Conservation (phyloP, 108 stramenopile species). For the Fistulifera solaris region DNA sequence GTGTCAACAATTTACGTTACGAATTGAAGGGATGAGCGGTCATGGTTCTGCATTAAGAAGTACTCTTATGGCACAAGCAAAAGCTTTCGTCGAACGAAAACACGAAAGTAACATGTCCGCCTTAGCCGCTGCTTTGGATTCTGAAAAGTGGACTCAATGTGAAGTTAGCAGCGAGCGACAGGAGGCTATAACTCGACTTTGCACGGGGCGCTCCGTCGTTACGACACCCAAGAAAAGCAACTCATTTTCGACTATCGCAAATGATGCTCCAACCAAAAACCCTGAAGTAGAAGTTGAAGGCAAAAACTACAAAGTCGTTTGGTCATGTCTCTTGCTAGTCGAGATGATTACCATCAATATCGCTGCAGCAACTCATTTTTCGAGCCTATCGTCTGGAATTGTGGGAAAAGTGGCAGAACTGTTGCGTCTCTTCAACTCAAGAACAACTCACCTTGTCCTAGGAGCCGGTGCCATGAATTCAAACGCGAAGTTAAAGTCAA, state of each 20-base stretch:
- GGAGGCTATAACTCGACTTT: constrained; percentile 62
- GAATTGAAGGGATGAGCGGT: constrained; percentile 61
- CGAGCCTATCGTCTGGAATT: constrained; percentile 74
- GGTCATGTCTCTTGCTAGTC: constrained; percentile 88
- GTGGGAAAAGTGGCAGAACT: constrained; percentile 82
- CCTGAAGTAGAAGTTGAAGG: constrained; percentile 79
- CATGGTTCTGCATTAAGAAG: constrained; percentile 77
- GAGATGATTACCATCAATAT: constrained; percentile 85
- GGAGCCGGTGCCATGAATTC: constrained; percentile 91
- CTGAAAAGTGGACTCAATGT: constrained; percentile 88
- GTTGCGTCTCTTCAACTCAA: constrained; percentile 85
- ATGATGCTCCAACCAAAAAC: constrained; percentile 25
- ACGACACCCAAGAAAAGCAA: constrained; percentile 4
- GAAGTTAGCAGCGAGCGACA: constrained; percentile 76
- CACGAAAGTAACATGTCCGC: constrained; percentile 88
- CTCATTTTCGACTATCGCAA: neutral
- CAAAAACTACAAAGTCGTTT: constrained; percentile 78
- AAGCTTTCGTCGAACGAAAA: constrained; percentile 84
- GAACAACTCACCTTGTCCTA: constrained; percentile 86
- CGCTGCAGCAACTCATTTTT: constrained; percentile 77
- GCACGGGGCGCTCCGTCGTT: constrained; percentile 63
- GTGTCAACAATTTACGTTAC: constrained; percentile 55
- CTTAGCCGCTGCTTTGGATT: constrained; percentile 81
- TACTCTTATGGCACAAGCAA: constrained; percentile 83
- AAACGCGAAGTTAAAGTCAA: constrained; percentile 79